Evolutionary conservation across 441 rosid species (phyloP).

Genomic region (Mallotus repandus): DNA sequence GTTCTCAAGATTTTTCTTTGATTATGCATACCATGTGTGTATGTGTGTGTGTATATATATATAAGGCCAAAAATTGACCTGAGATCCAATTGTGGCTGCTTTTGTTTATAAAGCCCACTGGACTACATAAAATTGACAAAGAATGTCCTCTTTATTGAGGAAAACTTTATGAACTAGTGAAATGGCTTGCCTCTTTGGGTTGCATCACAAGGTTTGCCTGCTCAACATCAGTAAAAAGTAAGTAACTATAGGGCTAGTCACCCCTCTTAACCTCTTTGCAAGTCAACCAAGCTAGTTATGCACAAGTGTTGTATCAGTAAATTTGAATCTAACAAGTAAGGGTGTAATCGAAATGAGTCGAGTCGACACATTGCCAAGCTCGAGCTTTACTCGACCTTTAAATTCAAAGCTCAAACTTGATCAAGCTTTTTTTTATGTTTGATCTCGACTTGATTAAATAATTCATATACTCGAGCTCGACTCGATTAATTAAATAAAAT

Average conservation of each 20-base stretch:
- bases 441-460: no score
- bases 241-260: background rate
- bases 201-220: background rate
- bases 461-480: no score
- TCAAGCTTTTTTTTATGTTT: no score
- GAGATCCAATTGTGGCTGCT: background rate
- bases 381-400: no score
- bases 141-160: background rate
- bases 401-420: no score
- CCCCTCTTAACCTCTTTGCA: background rate
- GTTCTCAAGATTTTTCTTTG: background rate
- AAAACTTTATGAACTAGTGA: background rate
- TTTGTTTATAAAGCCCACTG: background rate
- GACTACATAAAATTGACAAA: background rate
- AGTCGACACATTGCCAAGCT: no score
- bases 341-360: no score
- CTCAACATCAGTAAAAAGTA: background rate
- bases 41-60: background rate
- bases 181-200: constrained; percentile 2
- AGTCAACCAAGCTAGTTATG: background rate
- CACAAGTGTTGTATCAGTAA: background rate
- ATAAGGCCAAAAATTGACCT: background rate
- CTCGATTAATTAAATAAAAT: no score
- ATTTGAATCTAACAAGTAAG: background rate
- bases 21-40: no score